Evolutionary conservation across 1,284 basidiomycete genomes (phyloP).

Genomic region (Papiliotrema fonsecae): DNA sequence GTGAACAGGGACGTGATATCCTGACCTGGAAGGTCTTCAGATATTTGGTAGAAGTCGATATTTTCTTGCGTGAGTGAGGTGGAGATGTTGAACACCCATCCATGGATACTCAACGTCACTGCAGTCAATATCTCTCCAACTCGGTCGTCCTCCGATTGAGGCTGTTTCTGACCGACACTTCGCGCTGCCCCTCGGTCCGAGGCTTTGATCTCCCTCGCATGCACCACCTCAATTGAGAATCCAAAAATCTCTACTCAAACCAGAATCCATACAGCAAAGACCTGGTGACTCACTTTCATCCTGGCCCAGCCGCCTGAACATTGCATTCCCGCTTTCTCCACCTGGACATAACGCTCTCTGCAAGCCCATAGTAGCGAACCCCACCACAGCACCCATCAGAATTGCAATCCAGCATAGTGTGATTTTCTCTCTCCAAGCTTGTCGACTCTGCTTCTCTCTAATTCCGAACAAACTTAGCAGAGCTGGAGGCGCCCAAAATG

Average conservation of each 20-base stretch:
- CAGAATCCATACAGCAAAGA: background rate
- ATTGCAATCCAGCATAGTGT: constrained; percentile 82
- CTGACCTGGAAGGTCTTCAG: constrained; percentile 61
- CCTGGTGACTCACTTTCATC: constrained; percentile 28
- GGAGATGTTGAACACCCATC: constrained; percentile 71
- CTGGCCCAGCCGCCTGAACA: constrained; percentile 33
- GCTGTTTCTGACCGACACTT: too few relatives aligned
- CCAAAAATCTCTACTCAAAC: too few relatives aligned
- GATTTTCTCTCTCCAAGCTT: constrained; percentile 98
- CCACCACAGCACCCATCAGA: constrained; percentile 72
- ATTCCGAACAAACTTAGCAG: constrained; percentile 71
- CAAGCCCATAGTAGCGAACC: constrained; percentile 91
- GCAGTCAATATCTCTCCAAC: constrained; percentile 24
- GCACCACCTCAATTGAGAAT: too few relatives aligned
- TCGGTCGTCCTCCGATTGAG: background rate
- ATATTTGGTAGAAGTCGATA: constrained; percentile 60
- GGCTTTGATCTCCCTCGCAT: background rate
- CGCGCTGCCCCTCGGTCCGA: too few relatives aligned
- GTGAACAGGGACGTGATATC: constrained; percentile 85
- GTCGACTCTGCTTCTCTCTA: constrained; percentile 67
- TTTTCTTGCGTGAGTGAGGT: constrained; percentile 54
- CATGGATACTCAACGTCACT: constrained; percentile 70
- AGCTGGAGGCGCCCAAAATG: constrained; percentile 84
- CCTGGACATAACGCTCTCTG: constrained; percentile 86
- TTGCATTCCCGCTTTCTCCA: constrained; percentile 17